These are phyloP conservation scores for Blastocystis sp. DNA, from an alignment of 352 stramenopile species.

Conservation along the genomic window DNA sequence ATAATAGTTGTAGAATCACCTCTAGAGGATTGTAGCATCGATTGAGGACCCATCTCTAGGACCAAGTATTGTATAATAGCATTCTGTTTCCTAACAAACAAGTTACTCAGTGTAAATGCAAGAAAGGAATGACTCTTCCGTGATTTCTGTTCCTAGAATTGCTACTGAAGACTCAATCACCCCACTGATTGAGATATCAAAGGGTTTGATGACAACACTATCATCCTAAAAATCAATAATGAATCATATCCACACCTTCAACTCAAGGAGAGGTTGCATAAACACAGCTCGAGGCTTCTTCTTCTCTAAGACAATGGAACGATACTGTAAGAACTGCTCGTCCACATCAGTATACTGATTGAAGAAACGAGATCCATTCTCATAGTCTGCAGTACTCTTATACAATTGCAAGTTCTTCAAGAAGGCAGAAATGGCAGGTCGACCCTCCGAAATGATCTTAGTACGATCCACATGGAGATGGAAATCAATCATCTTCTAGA, in stretches of 20 bases:
- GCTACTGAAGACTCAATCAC: constrained; percentile 44
- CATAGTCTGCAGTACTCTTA: constrained; percentile 69
- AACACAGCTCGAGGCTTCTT: constrained; percentile 70
- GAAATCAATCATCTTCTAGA: constrained; percentile 32
- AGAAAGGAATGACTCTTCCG: constrained; percentile 26
- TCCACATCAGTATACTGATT: constrained; percentile 70
- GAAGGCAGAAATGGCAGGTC: constrained; percentile 68
- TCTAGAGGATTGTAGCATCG: constrained; percentile 34
- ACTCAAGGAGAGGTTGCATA: constrained; percentile 69
- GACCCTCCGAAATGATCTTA: constrained; percentile 56
- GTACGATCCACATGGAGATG: constrained; percentile 8
- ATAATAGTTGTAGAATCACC: background rate
- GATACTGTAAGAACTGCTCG: constrained; percentile 68
- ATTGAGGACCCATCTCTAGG: constrained; percentile 50
- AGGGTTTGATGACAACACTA: background rate
- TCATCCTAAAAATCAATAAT: background rate
- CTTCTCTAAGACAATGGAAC: constrained; percentile 65
- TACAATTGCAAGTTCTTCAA: constrained; percentile 69
- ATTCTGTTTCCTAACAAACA: background rate
- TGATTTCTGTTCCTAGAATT: constrained; percentile 43
- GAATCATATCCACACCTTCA: background rate
- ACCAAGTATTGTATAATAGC: background rate
- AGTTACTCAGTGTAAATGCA: constrained; percentile 24
- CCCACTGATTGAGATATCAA: constrained; percentile 34
- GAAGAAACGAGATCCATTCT: constrained; percentile 65